Percentiles rank a stretch among this genome's conserved stretches.
Conservation (phyloP, 164 flowering plant species). For the Berberis thunbergii region DNA sequence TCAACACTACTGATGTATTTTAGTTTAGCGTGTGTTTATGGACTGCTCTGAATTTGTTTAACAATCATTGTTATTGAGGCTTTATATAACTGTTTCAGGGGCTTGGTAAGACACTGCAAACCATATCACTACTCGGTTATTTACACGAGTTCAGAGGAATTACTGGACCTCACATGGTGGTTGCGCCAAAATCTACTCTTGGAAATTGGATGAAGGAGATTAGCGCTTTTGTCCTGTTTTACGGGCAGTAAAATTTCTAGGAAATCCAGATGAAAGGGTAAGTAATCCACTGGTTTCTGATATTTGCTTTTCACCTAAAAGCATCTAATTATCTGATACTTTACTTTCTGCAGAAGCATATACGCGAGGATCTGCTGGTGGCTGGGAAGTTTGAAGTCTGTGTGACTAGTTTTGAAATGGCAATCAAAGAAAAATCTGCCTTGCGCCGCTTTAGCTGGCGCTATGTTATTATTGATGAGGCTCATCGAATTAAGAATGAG, state of each 20-base stretch:
- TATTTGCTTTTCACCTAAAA: not conserved
- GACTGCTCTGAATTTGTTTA: not conserved
- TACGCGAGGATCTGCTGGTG: slow-evolving; percentile 73
- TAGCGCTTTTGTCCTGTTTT: slow-evolving; percentile 79
- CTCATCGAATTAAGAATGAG: slow-evolving; percentile 98
- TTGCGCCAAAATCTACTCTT: slow-evolving; percentile 98
- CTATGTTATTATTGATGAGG: slow-evolving; percentile 98
- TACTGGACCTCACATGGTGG: slow-evolving; percentile 99
- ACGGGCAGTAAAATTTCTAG: slow-evolving; percentile 93
- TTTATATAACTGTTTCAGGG: slow-evolving; percentile 45
- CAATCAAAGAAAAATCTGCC: slow-evolving; percentile 82
- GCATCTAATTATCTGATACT: not conserved
- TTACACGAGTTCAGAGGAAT: slow-evolving; percentile 95
- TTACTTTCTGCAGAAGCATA: slow-evolving; percentile 63
- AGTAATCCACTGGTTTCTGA: slow-evolving; percentile 1
- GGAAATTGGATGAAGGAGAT: slow-evolving; percentile 99
- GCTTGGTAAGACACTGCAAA: slow-evolving; percentile 96
- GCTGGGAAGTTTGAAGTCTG: slow-evolving; percentile 98
- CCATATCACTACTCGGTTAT: slow-evolving; percentile 88
- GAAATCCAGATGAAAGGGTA: slow-evolving; percentile 98
- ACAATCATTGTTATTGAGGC: not conserved
- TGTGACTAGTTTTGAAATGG: slow-evolving; percentile 99
- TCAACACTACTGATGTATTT: too few relatives aligned
- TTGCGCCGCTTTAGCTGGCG: slow-evolving; percentile 99
- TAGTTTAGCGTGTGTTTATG: not conserved